These are phyloP conservation scores for Dothidotthia symphoricarpi DNA, from an alignment of 2,329 filamentous ascomycete genomes.

Conservation along the genomic window DNA sequence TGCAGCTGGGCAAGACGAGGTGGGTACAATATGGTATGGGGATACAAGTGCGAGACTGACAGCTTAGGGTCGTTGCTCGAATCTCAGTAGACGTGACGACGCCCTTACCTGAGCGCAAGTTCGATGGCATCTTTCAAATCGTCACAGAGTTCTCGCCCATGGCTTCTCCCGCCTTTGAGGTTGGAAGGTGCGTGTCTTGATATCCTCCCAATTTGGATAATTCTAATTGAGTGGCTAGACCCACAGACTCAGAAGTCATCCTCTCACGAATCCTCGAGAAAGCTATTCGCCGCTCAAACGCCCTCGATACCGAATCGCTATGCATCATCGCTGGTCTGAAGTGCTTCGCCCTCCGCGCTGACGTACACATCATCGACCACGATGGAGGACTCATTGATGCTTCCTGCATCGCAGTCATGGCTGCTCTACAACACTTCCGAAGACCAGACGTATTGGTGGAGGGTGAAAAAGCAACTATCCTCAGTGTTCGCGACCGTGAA, in stretches of 20 bases:
- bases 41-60: conserved; percentile 13
- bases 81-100: conserved; percentile 86
- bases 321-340: conserved; percentile 89
- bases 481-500: conserved; percentile 79
- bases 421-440: conserved; percentile 85
- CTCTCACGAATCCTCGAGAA: conserved; percentile 90
- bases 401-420: conserved; percentile 81
- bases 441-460: conserved; percentile 86
- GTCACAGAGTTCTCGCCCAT: conserved; percentile 88
- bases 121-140: conserved; percentile 94
- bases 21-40: conserved; percentile 39
- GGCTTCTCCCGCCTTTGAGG: conserved; percentile 85
- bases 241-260: conserved; percentile 79
- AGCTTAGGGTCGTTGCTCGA: conserved; percentile 70
- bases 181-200: conserved; percentile 59
- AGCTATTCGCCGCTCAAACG: conserved; percentile 85
- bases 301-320: conserved; percentile 91
- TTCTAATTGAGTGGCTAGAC: conserved; percentile 48
- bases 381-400: conserved; percentile 89
- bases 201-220: conserved; percentile 6
- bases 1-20: conserved; percentile 88
- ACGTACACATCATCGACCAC: conserved; percentile 86
- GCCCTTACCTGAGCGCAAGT: conserved; percentile 83
- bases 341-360: conserved; percentile 86
- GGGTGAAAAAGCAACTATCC: conserved; percentile 80